A percentile compares a stretch with the other conserved stretches of the same genome.
phyloP scores from a whole-genome alignment of 768 basidiomycete species.

The Coprinopsis sp. region DNA sequence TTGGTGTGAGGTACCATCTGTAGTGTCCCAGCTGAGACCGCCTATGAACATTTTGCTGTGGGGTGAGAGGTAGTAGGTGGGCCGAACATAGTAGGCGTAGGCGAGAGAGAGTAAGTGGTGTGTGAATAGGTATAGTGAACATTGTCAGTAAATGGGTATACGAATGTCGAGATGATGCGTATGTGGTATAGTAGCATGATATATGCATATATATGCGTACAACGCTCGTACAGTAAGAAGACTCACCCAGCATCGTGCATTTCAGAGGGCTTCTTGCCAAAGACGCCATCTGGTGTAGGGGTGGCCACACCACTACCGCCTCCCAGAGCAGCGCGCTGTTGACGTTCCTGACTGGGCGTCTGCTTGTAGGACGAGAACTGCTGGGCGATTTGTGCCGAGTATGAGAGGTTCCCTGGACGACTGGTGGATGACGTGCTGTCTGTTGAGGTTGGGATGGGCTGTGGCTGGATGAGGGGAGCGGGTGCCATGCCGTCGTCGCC shows the following conservation, averaged over 20 bases:
- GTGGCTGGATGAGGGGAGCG: constrained; percentile 16
- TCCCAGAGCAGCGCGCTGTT: constrained; percentile 35
- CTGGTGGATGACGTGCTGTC: neutral
- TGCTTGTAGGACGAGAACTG: constrained; percentile 64
- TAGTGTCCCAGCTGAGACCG: constrained; percentile 88
- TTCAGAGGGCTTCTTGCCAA: constrained; percentile 61
- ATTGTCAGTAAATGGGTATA: neutral
- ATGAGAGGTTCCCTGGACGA: constrained; percentile 32
- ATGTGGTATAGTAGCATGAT: neutral
- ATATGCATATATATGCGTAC: too few species aligned
- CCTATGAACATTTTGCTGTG: constrained; percentile 88
- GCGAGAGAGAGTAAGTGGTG: constrained; percentile 6
- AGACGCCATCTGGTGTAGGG: constrained; percentile 36
- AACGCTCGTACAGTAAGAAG: constrained; percentile 12
- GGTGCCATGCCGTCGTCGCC: too few species aligned
- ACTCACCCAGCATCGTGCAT: constrained; percentile 85
- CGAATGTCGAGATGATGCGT: neutral
- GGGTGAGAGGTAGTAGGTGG: constrained; percentile 1
- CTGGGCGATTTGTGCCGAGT: constrained; percentile 61
- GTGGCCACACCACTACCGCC: too few species aligned
- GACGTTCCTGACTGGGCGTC: constrained; percentile 60
- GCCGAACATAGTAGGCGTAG: constrained; percentile 1
- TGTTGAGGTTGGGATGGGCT: neutral
- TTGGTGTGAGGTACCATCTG: constrained; percentile 63
- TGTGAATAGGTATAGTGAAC: constrained; percentile 1